Evolutionary conservation across 306 rosid species (phyloP).

Genomic region (Hippophae tibetana): DNA sequence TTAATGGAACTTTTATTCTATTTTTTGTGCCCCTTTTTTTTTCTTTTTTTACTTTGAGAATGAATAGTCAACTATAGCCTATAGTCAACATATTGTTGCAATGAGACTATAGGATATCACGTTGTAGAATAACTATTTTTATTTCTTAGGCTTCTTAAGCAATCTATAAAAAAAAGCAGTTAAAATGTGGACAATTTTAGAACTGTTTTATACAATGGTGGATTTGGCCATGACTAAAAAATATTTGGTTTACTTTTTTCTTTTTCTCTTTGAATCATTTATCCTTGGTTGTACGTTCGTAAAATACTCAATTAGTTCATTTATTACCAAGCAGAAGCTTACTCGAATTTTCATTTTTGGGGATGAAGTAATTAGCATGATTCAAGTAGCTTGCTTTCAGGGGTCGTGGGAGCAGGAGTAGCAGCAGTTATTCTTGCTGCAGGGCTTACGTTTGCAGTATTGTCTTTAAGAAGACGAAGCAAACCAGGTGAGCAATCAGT

Average conservation of each 20-base stretch:
- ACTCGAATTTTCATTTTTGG: neutral
- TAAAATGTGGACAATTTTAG: neutral
- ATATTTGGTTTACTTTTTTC: neutral
- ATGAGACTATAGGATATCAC: too few species aligned
- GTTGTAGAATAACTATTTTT: neutral
- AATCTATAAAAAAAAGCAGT: neutral
- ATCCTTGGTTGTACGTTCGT: neutral
- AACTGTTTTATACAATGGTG: neutral
- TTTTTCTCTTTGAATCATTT: neutral
- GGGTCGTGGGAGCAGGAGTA: slow-evolving; percentile 69
- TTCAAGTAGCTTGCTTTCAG: slow-evolving; percentile 76
- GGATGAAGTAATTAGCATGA: slow-evolving; percentile 33
- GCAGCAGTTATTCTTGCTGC: slow-evolving; percentile 66
- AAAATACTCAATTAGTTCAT: neutral
- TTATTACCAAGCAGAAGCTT: neutral
- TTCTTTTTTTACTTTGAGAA: neutral
- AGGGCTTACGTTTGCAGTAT: slow-evolving; percentile 61
- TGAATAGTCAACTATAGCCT: neutral
- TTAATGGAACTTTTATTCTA: neutral
- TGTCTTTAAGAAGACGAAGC: slow-evolving; percentile 47
- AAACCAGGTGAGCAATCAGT: slow-evolving; percentile 45
- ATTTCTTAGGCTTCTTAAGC: neutral
- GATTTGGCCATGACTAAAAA: neutral
- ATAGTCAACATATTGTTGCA: neutral
- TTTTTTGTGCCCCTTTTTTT: neutral